Evolutionary conservation across 306 rosid genomes (phyloP), one percentile per base, ranked within the genome.

Genomic region (Acacia confusa): DNA sequence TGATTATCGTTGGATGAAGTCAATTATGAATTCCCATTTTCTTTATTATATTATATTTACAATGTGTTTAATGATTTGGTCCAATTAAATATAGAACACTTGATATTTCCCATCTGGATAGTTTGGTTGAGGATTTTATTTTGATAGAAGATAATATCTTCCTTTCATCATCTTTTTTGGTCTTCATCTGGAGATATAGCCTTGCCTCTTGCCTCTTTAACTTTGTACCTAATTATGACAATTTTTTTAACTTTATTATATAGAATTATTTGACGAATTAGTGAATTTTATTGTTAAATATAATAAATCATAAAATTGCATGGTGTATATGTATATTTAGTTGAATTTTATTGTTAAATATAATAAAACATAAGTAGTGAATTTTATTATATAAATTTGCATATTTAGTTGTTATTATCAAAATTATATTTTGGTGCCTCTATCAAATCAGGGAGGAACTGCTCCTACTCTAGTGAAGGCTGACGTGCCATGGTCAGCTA

Each of bases 401-500:
- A 19, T 47, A 16, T 72, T 66, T 2, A 52, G 28, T n/a, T 60
- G 32, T 50, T 80, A 70, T 77, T 81, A 40, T 55, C 72, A 8
- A 78, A 19, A 45, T 67, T 65, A 76, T 61, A 82, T 67, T 20
- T 7, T 66, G 61, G 9, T 78, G 25, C 66, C 77, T 55, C 72
- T 63, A 7, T 78, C 70, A 34, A 88, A 66, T 77, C 87, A 93
- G 98, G 97, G 92, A 69, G 97, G 94, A 72, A 85, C 97, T 74
- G 81, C 92, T 82, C 84, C 92, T n/a, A 81, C 90, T 58, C 84
- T 96, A 68, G 88, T 88, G 82, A 94, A 94, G 88, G 99, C 98
- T 45, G 97, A 91, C 74, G 91, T 91, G 72, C 99, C 98, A 61
- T 96, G 99, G 99, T 96, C 98, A 66, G 94, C 90, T 36, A 92